These are phyloP conservation scores for Adansonia grandidieri DNA, from an alignment of 441 rosid species.

Conservation along the genomic window DNA sequence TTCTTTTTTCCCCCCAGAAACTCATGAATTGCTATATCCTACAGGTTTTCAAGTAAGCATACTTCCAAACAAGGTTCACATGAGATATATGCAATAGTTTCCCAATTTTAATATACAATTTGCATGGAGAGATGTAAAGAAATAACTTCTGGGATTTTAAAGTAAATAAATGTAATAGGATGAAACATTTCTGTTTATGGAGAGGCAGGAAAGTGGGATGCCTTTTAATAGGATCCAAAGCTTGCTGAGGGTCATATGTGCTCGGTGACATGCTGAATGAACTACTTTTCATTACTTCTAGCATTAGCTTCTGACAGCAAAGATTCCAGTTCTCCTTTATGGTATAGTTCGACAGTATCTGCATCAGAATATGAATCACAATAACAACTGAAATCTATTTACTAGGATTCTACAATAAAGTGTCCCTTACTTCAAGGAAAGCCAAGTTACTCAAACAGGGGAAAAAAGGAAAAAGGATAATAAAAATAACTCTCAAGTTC, in stretches of 20 bases:
- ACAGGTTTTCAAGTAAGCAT: not conserved
- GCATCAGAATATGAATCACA: slow-evolving; percentile 34
- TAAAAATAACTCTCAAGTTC: not conserved
- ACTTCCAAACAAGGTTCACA: slow-evolving; percentile 6
- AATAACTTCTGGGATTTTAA: not conserved
- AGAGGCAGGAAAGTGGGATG: slow-evolving; percentile 21
- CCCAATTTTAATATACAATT: slow-evolving; percentile 25
- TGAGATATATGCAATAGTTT: not conserved
- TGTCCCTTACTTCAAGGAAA: not conserved
- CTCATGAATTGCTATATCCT: not conserved
- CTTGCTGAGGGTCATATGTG: not conserved
- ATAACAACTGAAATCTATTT: not conserved
- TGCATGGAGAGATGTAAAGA: slow-evolving; percentile 16
- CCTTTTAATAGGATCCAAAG: slow-evolving; percentile 27
- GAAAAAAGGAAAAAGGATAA: not conserved
- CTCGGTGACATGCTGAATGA: not conserved
- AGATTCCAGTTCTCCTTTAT: slow-evolving; percentile 72
- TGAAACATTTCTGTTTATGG: not conserved
- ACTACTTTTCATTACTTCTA: slow-evolving; percentile 46
- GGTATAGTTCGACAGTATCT: slow-evolving; percentile 71
- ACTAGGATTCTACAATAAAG: not conserved
- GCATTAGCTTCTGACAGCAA: slow-evolving; percentile 61
- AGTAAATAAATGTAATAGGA: slow-evolving; percentile 11
- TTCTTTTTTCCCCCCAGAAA: not conserved
- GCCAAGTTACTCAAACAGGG: not conserved